Percentiles rank a stretch among this genome's conserved stretches.
phyloP scores from a whole-genome alignment of 106 monocot species.

The Narthecium ossifragum region DNA sequence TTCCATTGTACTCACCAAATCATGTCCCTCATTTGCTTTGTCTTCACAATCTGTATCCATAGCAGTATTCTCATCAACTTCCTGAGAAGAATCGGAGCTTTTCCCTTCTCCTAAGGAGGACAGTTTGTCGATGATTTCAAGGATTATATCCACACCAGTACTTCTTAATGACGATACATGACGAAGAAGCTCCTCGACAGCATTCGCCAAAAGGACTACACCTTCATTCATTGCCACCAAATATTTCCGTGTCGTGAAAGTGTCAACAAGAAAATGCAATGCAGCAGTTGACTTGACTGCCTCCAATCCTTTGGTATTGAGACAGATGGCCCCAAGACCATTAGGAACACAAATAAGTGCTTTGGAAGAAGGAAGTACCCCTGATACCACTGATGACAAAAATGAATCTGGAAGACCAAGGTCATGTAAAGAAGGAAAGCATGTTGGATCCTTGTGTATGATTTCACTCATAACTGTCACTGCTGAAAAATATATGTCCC shows the following conservation, averaged over 20 bases:
- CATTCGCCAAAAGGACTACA: constrained; percentile 94
- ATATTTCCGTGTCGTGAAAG: constrained; percentile 86
- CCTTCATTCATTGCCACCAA: constrained; percentile 97
- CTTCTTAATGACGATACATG: constrained; percentile 88
- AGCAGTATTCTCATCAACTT: constrained; percentile 47
- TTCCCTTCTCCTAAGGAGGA: constrained; percentile 51
- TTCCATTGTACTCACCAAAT: constrained; percentile 71
- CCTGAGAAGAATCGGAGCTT: constrained; percentile 27
- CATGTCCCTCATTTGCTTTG: constrained; percentile 56
- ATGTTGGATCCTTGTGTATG: constrained; percentile 96
- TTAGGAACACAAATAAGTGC: constrained; percentile 92
- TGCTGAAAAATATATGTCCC: constrained; percentile 96
- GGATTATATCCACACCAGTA: constrained; percentile 83
- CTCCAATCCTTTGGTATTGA: constrained; percentile 83
- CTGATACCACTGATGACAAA: constrained; percentile 65
- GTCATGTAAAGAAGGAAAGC: constrained; percentile 62
- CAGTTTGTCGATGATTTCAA: constrained; percentile 83
- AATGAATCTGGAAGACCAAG: constrained; percentile 85
- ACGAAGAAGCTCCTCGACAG: constrained; percentile 92
- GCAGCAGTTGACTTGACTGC: constrained; percentile 67
- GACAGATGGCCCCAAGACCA: constrained; percentile 97
- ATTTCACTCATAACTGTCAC: constrained; percentile 99
- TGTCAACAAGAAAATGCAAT: constrained; percentile 71
- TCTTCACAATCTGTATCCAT: constrained; percentile 86
- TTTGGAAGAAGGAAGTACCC: constrained; percentile 83